Conservation (phyloP, 2,329 filamentous ascomycete genomes). For the Scytalidium lignicola region DNA sequence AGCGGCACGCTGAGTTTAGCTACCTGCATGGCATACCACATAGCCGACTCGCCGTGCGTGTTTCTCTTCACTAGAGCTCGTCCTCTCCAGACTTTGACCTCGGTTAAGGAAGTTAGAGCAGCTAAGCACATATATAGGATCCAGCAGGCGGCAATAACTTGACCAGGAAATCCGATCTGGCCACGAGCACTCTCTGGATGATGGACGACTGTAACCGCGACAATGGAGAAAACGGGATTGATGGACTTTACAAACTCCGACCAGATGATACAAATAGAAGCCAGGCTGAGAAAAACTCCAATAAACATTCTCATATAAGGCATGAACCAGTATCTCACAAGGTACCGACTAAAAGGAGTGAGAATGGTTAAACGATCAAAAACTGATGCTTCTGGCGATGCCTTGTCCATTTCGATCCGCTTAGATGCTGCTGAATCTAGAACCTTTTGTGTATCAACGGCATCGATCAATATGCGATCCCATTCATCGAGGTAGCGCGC, state of each 20-base stretch:
- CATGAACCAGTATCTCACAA: slow-evolving; percentile 68
- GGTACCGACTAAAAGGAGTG: slow-evolving; percentile 76
- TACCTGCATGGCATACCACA: slow-evolving; percentile 92
- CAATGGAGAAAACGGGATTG: slow-evolving; percentile 68
- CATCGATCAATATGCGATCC: slow-evolving; percentile 71
- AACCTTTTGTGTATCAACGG: slow-evolving; percentile 71
- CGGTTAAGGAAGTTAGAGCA: slow-evolving; percentile 79
- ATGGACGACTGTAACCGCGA: slow-evolving; percentile 53
- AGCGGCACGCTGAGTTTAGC: slow-evolving; percentile 89
- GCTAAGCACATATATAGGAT: slow-evolving; percentile 94
- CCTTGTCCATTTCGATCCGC: slow-evolving; percentile 67
- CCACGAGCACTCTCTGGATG: slow-evolving; percentile 61
- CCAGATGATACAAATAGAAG: slow-evolving; percentile 84
- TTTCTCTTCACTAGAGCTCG: slow-evolving; percentile 84
- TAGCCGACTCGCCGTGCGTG: slow-evolving; percentile 87
- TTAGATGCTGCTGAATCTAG: slow-evolving; percentile 79
- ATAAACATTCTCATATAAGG: slow-evolving; percentile 61
- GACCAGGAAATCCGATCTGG: slow-evolving; percentile 79
- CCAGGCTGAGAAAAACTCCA: slow-evolving; percentile 64
- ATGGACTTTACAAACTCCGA: slow-evolving; percentile 87
- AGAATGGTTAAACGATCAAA: slow-evolving; percentile 55
- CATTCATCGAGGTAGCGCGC: slow-evolving; percentile 82
- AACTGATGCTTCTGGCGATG: slow-evolving; percentile 49
- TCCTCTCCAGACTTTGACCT: slow-evolving; percentile 97
- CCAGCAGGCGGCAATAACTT: slow-evolving; percentile 80